Percentiles rank a stretch among this genome's conserved stretches.
These are phyloP conservation scores for Salvia miltiorrhiza DNA, from an alignment of 257 asterid species.

Conservation along the genomic window DNA sequence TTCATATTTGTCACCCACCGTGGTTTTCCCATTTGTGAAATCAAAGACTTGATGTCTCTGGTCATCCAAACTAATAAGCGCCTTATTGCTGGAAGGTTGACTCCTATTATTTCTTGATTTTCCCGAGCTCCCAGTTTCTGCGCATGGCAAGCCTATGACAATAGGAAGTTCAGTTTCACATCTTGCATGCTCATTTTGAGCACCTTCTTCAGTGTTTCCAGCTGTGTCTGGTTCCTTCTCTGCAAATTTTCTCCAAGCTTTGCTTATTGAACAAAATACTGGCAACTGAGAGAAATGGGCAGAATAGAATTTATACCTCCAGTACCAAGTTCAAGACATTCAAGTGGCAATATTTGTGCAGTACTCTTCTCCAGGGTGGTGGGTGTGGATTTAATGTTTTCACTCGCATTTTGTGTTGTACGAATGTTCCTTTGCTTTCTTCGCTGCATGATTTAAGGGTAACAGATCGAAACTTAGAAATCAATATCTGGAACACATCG, in stretches of 20 bases:
- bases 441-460: slow-evolving; percentile 35
- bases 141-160: slow-evolving; percentile 62
- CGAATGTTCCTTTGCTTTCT: slow-evolving; percentile 36
- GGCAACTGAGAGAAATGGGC: neutral
- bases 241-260: slow-evolving; percentile 31
- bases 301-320: slow-evolving; percentile 24
- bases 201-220: slow-evolving; percentile 34
- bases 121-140: slow-evolving; percentile 35
- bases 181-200: slow-evolving; percentile 28
- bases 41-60: slow-evolving; percentile 27
- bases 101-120: slow-evolving; percentile 25
- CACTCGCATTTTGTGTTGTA: slow-evolving; percentile 11
- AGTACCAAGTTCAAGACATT: slow-evolving; percentile 15
- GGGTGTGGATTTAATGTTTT: slow-evolving; percentile 10
- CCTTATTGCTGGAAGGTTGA: slow-evolving; percentile 24
- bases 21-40: slow-evolving; percentile 19
- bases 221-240: slow-evolving; percentile 36
- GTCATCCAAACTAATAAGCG: slow-evolving; percentile 25
- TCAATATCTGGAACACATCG: neutral
- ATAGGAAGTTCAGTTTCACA: slow-evolving; percentile 35
- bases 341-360: slow-evolving; percentile 25
- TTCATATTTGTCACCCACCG: slow-evolving; percentile 48
- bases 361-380: slow-evolving; percentile 27
- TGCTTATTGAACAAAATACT: slow-evolving; percentile 10
- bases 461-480: slow-evolving; percentile 11